Evolutionary conservation across 768 basidiomycete species (phyloP), one percentile per base, ranked within the genome.

Genomic region (Cystofilobasidium capitatum): DNA sequence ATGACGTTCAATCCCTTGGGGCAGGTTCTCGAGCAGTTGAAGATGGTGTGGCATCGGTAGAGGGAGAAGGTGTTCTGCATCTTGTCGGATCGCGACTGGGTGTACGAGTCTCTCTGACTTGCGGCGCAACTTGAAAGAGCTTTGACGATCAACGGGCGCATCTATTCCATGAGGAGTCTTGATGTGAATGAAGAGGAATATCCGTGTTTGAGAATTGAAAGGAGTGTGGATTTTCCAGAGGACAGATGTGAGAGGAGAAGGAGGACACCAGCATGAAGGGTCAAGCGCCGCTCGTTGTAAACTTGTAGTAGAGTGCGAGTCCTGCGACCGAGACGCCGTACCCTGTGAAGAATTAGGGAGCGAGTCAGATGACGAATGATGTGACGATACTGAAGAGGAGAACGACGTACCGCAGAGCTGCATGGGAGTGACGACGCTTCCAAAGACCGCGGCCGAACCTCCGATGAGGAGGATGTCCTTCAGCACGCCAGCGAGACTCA

Each of bases 401-500:
- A 22, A 13, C 1, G 3, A 51, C 62, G 42, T 42, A 62, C 93
- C 92, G 74, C 92, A 81, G 37, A 94, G 81, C 76, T 99, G 94
- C 20, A 93, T 76, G 24, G 86, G 84, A 35, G 89, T 88, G 72
- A 99, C 85, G 13, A 77, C 76, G n/a, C 83, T 83, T 36, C 88
- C 86, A 74, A 94, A 94, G 63, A 94, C 79, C 62, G 90, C 75
- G 36, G 94, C 91, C 0, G 90, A 92, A 49, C 90, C 91, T 6
- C 84, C 82, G 77, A 99, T 91, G 69, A 98, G 84, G 31, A 97
- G 83, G 71, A 98, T 97, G 75, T 98, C 94, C 82, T 93, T 93
- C 79, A 92, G 86, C 31, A 97, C 92, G 20, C 94, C 93, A 2
- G 93, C 92, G 6, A 98, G 83, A 2, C 92, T 96, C 71, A 97